phyloP scores from a whole-genome alignment of 1,139 yeast species.

The Yamadazyma mexicana region DNA sequence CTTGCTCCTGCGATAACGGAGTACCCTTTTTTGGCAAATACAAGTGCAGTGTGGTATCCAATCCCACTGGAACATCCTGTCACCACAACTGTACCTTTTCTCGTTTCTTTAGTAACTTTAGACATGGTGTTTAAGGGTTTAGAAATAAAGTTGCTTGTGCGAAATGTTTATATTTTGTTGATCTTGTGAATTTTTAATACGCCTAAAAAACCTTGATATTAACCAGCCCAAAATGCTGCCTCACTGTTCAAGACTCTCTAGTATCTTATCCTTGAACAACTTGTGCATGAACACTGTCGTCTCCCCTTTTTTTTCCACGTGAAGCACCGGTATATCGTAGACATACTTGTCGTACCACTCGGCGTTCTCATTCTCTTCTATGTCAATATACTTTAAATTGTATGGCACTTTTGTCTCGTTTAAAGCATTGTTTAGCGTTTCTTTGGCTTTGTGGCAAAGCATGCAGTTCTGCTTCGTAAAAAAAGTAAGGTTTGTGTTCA shows the following conservation, averaged over 20 bases:
- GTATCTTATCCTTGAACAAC: constrained; percentile 57
- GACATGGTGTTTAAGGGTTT: neutral
- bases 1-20: constrained; percentile 67
- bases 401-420: constrained; percentile 25
- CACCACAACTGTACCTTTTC: constrained; percentile 44
- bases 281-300: constrained; percentile 77
- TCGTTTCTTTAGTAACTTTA: too few species aligned
- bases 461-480: constrained; percentile 82
- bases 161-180: neutral
- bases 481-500: constrained; percentile 4
- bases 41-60: constrained; percentile 66
- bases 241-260: constrained; percentile 20
- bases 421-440: constrained; percentile 46
- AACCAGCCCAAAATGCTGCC: neutral
- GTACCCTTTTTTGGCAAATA: constrained; percentile 62
- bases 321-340: constrained; percentile 88
- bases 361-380: constrained; percentile 63
- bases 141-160: neutral
- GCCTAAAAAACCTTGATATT: neutral
- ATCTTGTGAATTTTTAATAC: neutral
- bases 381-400: constrained; percentile 57
- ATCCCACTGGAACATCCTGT: constrained; percentile 88
- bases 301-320: constrained; percentile 52
- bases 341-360: constrained; percentile 83
- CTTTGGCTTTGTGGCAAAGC: constrained; percentile 72